Evolutionary conservation across 139 green algal species (phyloP).

Genomic region (Edaphochlamys debaryana): DNA sequence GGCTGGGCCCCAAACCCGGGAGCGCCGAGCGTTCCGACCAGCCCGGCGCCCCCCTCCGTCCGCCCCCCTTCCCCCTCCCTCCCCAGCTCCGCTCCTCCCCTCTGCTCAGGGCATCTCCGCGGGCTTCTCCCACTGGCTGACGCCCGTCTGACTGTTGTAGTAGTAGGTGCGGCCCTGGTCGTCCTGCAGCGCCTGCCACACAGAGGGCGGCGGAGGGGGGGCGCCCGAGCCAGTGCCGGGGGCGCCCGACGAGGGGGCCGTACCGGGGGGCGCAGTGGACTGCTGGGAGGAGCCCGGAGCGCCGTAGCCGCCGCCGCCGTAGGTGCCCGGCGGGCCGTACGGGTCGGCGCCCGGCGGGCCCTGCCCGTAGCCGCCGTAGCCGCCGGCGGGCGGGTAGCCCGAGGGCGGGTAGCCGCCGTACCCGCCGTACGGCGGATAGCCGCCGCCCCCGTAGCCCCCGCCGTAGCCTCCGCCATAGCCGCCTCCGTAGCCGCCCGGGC

Average conservation of each 20-base stretch:
- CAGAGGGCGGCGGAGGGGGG: not conserved
- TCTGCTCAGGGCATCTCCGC: slow-evolving; percentile 59
- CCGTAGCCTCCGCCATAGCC: no score
- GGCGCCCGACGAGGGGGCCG: not conserved
- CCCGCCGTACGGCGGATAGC: slow-evolving; percentile 13
- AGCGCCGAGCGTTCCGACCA: no score
- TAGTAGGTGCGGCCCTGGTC: slow-evolving; percentile 88
- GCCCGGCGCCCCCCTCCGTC: no score
- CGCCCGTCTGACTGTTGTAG: slow-evolving; percentile 90
- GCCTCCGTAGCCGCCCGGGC: slow-evolving; percentile 8
- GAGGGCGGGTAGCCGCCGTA: slow-evolving; percentile 26
- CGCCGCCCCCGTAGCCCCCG: not conserved
- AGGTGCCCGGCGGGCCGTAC: not conserved
- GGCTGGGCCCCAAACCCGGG: no score
- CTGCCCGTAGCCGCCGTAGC: slow-evolving; percentile 46
- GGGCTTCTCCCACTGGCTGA: slow-evolving; percentile 93
- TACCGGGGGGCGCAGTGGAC: no score
- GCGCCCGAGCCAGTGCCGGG: not conserved
- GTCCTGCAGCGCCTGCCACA: slow-evolving; percentile 81
- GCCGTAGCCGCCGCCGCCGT: slow-evolving; percentile 26
- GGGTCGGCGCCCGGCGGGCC: slow-evolving; percentile 11
- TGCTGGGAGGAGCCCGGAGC: slow-evolving; percentile 1
- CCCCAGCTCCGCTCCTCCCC: no score
- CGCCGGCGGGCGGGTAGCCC: not conserved
- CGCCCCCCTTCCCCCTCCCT: no score